These are phyloP conservation scores for Fusarium chlamydosporum DNA, from an alignment of 2,329 filamentous ascomycete species.

Conservation along the genomic window DNA sequence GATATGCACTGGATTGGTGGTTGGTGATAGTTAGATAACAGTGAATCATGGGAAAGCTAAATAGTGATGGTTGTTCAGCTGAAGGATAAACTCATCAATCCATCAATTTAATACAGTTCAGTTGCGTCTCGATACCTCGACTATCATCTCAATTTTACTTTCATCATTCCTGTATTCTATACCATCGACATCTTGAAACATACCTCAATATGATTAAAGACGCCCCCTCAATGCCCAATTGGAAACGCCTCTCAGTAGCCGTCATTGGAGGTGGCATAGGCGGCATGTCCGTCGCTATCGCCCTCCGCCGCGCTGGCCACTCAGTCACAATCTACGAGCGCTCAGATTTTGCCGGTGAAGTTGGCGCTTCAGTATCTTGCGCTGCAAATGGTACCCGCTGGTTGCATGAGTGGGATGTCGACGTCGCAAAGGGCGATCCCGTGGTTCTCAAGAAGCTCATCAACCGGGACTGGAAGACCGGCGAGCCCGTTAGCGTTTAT, in stretches of 20 bases:
- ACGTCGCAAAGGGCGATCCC: slow-evolving; percentile 74
- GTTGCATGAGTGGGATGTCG: slow-evolving; percentile 77
- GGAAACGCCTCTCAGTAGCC: slow-evolving; percentile 62
- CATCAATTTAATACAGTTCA: neutral
- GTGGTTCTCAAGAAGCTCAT: slow-evolving; percentile 76
- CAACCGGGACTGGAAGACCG: slow-evolving; percentile 78
- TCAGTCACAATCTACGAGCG: slow-evolving; percentile 74
- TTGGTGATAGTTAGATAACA: slow-evolving; percentile 4
- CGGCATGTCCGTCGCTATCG: slow-evolving; percentile 62
- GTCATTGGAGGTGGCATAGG: slow-evolving; percentile 65
- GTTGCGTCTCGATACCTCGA: neutral
- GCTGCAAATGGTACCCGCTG: slow-evolving; percentile 79
- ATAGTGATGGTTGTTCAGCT: slow-evolving; percentile 34
- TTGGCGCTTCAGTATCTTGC: slow-evolving; percentile 76
- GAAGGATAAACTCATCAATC: slow-evolving; percentile 1
- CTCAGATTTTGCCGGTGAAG: slow-evolving; percentile 75
- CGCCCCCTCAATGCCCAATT: slow-evolving; percentile 50
- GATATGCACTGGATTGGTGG: slow-evolving; percentile 19
- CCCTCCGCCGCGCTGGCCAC: slow-evolving; percentile 64
- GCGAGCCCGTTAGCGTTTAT: slow-evolving; percentile 74
- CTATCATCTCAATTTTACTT: neutral
- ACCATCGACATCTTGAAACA: neutral
- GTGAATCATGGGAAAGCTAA: slow-evolving; percentile 32
- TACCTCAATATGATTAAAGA: slow-evolving; percentile 35
- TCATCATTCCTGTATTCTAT: neutral